Percentiles rank a stretch among this genome's conserved stretches.
Conservation (phyloP, 768 basidiomycete genomes). For the Boletus pseudo-olivaceus region DNA sequence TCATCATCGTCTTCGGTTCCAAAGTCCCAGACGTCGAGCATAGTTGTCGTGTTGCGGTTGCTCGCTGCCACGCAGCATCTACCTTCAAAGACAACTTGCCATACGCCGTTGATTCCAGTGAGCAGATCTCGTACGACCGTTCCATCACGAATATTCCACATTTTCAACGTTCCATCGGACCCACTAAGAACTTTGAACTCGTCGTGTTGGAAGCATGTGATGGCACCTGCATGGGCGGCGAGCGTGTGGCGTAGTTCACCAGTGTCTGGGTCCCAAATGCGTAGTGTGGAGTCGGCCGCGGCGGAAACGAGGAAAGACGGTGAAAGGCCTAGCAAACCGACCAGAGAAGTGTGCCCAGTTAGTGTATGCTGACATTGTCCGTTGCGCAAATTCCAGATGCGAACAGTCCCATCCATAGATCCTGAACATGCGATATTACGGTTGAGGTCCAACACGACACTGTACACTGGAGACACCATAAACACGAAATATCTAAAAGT, state of each 20-base stretch:
- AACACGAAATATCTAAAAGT: background rate
- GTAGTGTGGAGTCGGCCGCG: constrained; percentile 92
- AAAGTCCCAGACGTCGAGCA: constrained; percentile 90
- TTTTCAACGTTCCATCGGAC: constrained; percentile 93
- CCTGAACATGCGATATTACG: constrained; percentile 94
- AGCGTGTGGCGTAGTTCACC: constrained; percentile 80
- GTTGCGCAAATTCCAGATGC: constrained; percentile 85
- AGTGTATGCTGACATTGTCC: constrained; percentile 80
- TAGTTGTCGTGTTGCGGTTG: constrained; percentile 71
- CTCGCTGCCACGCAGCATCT: constrained; percentile 94
- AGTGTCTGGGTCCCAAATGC: constrained; percentile 89
- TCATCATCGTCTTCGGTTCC: constrained; percentile 70
- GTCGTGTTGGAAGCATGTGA: constrained; percentile 98
- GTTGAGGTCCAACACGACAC: constrained; percentile 82
- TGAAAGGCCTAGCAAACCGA: constrained; percentile 88
- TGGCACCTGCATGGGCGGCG: constrained; percentile 92
- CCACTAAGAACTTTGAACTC: constrained; percentile 96
- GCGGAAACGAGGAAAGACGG: constrained; percentile 91
- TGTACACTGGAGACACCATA: constrained; percentile 65
- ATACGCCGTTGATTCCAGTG: constrained; percentile 90
- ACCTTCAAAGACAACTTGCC: constrained; percentile 96
- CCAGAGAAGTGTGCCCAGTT: constrained; percentile 90
- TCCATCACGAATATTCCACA: constrained; percentile 95
- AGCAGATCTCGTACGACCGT: constrained; percentile 82
- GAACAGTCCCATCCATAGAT: constrained; percentile 97